Conservation (phyloP, 345 rosid species). For the Bretschneidera sinensis region DNA sequence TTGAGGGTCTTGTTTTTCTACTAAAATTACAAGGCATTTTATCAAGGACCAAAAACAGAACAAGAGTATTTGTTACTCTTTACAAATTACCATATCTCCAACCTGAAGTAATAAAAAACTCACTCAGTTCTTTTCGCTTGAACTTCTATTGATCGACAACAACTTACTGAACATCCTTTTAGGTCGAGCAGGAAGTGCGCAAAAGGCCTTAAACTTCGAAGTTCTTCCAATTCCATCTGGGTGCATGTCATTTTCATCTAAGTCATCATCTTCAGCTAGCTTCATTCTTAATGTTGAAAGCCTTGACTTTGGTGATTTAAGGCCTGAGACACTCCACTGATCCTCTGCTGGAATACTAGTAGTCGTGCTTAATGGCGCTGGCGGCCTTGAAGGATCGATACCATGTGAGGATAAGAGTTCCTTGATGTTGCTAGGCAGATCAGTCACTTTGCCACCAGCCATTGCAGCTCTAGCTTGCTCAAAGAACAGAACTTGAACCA, state of each 20-base stretch:
- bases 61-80: constrained; percentile 29
- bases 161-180: constrained; percentile 60
- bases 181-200: constrained; percentile 64
- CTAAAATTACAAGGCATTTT: constrained; percentile 34
- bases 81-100: constrained; percentile 25
- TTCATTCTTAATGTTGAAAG: constrained; percentile 77
- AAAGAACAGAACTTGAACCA: constrained; percentile 91
- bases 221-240: constrained; percentile 56
- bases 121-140: constrained; percentile 45
- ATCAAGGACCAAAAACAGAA: constrained; percentile 11
- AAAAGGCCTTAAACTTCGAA: constrained; percentile 63
- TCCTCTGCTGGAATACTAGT: constrained; percentile 65
- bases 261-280: constrained; percentile 67
- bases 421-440: constrained; percentile 80
- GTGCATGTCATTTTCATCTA: constrained; percentile 52
- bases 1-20: constrained; percentile 26
- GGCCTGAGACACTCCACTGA: constrained; percentile 92
- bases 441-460: constrained; percentile 60
- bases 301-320: constrained; percentile 71
- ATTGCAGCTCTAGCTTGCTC: constrained; percentile 87
- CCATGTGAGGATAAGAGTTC: constrained; percentile 73
- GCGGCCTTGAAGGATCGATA: constrained; percentile 69
- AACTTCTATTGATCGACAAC: constrained; percentile 47
- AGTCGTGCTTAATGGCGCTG: constrained; percentile 59
- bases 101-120: constrained; percentile 22